phyloP scores from a whole-genome alignment of 441 rosid genomes.

The Gossypium davidsonii region DNA sequence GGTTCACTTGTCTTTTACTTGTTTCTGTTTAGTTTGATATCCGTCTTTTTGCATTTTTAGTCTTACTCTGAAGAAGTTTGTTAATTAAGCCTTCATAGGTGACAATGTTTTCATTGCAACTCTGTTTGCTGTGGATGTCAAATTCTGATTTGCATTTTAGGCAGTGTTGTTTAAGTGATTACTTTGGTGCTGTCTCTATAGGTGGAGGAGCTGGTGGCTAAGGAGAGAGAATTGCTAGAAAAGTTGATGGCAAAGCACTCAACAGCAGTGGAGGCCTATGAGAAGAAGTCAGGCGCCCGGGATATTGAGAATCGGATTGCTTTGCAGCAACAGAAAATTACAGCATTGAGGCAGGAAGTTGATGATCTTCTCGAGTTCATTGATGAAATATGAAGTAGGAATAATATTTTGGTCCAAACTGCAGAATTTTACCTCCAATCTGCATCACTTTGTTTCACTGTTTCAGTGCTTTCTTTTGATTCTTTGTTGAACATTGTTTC shows the following conservation, averaged over 20 bases:
- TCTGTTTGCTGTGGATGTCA: neutral
- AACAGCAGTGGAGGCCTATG: slow-evolving; percentile 60
- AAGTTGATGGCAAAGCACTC: slow-evolving; percentile 74
- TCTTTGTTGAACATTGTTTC: neutral
- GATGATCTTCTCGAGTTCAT: slow-evolving; percentile 75
- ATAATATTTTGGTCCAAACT: neutral
- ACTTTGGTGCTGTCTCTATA: slow-evolving; percentile 18
- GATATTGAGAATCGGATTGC: slow-evolving; percentile 71
- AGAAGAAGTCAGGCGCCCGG: slow-evolving; percentile 55
- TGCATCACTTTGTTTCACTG: neutral
- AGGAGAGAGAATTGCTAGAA: slow-evolving; percentile 82
- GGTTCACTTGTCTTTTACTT: slow-evolving; percentile 33
- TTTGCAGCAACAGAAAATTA: slow-evolving; percentile 57
- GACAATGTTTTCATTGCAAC: neutral
- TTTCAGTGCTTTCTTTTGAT: neutral
- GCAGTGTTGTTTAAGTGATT: neutral
- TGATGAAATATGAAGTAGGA: slow-evolving; percentile 39
- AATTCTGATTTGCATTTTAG: neutral
- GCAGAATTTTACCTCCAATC: neutral
- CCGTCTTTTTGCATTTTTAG: neutral
- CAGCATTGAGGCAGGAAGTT: slow-evolving; percentile 67
- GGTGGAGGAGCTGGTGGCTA: slow-evolving; percentile 79
- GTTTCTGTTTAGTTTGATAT: neutral
- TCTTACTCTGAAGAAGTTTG: neutral
- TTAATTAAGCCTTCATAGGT: neutral